Evolutionary conservation across 192 early-diverging fungal genomes (phyloP), one percentile per base, ranked within the genome.

Genomic region (Coemansia sp.): DNA sequence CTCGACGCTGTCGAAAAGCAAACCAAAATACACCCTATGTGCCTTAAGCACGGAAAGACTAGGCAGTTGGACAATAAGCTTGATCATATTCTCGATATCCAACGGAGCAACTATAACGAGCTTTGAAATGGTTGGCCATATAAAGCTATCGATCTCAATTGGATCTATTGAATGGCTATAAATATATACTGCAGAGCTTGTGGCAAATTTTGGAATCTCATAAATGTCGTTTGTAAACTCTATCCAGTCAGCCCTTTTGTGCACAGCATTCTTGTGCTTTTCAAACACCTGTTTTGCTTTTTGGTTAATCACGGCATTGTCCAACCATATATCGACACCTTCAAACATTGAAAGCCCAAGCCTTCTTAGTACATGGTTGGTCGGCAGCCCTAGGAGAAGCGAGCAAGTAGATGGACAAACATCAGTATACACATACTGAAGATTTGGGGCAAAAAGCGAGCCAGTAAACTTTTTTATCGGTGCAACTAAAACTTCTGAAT

Each of bases 191-290:
- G 48, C 21, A 15, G 48, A 51, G 25, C 23, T 51, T 4, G 48
- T 26, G 3, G 25, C 21, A 26, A 51, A 51, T 26, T 51, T 26
- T 8, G 21, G 23, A 26, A 51, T 26, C 12, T 9, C 8, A 16
- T 51, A 51, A 51, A 51, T 26, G 25, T 51, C 48, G 48, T 51
- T 51, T 9, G 48, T 26, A 51, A 51, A 26, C 15, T 51, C 48
- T 51, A 51, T 26, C 48, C 48, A 51, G 16, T 25, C 26, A 10
- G 23, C 25, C 25, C 25, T 23, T 26, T 23, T 26, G 16, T 26
- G 7, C 25, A 26, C 0, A 6, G 7, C 43, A 7, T 0, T 51
- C 23, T 25, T 26, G 25, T 51, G 48, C 48, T 21, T 51, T 26
- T 8, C 48, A 13, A 51, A 26, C 12, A 51, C 12, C 25, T 23